Conservation (phyloP, 202 grass and related monocot genomes). For the Bolboschoenoplectus hybrid region DNA sequence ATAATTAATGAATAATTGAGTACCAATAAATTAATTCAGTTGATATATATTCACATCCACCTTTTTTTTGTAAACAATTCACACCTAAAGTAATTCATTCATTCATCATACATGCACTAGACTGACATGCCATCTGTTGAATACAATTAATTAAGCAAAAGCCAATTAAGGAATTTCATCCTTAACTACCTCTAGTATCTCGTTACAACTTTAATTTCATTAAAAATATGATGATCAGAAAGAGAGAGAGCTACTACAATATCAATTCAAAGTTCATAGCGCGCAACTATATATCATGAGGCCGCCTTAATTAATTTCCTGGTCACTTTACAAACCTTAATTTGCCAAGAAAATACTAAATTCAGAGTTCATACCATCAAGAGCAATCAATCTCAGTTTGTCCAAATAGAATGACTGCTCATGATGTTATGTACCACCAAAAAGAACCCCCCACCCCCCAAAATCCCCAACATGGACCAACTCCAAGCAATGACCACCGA, state of each 20-base stretch:
- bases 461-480: background rate
- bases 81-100: background rate
- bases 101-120: constrained; percentile 8
- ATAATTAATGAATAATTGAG: background rate
- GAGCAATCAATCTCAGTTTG: constrained; percentile 80
- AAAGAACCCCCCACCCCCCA: constrained; percentile 20
- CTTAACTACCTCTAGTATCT: constrained; percentile 31
- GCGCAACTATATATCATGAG: constrained; percentile 37
- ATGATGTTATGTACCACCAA: constrained; percentile 87
- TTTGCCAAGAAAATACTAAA: constrained; percentile 47
- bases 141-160: constrained; percentile 20
- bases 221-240: constrained; percentile 32
- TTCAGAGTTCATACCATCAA: constrained; percentile 83
- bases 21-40: background rate
- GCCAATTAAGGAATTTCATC: constrained; percentile 22
- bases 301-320: constrained; percentile 37
- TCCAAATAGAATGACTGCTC: constrained; percentile 90
- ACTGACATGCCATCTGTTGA: background rate
- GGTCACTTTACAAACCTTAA: constrained; percentile 46
- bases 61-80: background rate
- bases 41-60: background rate
- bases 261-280: constrained; percentile 20
- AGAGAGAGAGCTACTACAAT: background rate
- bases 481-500: constrained; percentile 40
- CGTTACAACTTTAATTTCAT: constrained; percentile 26